Conservation (phyloP, 2,329 filamentous ascomycete species). For the Colletotrichum magnum region DNA sequence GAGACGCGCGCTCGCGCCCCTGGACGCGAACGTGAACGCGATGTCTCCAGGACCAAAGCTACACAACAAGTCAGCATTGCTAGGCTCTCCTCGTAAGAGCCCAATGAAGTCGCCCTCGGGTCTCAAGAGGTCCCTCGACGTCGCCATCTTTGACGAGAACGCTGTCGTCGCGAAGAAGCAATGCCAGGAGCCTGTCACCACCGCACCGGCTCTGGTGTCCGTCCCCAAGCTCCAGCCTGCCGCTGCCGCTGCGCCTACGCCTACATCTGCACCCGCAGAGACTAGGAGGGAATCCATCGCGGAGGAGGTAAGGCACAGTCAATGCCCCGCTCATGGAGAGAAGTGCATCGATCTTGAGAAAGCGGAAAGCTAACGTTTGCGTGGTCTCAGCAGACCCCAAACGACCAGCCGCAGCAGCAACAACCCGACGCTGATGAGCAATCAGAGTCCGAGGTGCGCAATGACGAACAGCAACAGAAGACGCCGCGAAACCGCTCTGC, state of each 20-base stretch:
- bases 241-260: not conserved
- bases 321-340: too few relatives aligned
- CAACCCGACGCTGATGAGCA: not conserved
- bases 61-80: conserved; percentile 40
- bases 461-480: conserved; percentile 14
- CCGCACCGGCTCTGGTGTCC: not conserved
- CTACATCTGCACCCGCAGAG: conserved; percentile 11
- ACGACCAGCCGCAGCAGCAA: conserved; percentile 12
- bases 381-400: not conserved
- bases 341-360: not conserved
- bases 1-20: conserved; percentile 63
- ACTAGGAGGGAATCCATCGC: conserved; percentile 11
- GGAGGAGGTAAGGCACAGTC: conserved; percentile 20
- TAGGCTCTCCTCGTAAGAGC: conserved; percentile 35
- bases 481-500: conserved; percentile 26
- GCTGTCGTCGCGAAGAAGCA: conserved; percentile 41
- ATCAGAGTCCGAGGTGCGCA: not conserved
- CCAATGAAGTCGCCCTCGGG: conserved; percentile 34
- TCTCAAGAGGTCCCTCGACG: conserved; percentile 38
- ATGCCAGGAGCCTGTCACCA: conserved; percentile 41
- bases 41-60: conserved; percentile 49
- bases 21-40: conserved; percentile 65
- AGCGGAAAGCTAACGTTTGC: conserved; percentile 13
- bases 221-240: conserved; percentile 5
- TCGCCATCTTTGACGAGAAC: conserved; percentile 38